These are phyloP conservation scores for Vanrija humicola DNA, from an alignment of 1,284 basidiomycete genomes.

Conservation along the genomic window DNA sequence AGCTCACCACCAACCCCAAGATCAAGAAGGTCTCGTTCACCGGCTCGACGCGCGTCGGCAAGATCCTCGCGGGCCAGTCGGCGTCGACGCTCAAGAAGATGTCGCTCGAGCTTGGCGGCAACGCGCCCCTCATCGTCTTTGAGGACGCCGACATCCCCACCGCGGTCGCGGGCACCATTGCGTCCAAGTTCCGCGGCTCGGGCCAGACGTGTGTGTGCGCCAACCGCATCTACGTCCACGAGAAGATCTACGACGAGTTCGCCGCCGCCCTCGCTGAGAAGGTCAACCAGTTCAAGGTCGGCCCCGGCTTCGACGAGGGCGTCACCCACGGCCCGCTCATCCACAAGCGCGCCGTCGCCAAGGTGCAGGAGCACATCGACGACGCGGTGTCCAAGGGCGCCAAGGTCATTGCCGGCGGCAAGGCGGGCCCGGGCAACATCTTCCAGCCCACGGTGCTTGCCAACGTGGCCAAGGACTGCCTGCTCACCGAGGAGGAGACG, in stretches of 20 bases:
- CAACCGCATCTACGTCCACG: constrained; percentile 46
- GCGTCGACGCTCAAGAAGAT: constrained; percentile 87
- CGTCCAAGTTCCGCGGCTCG: constrained; percentile 85
- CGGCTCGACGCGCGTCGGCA: constrained; percentile 83
- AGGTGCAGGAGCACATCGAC: constrained; percentile 81
- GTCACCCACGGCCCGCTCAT: constrained; percentile 93
- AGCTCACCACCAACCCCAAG: constrained; percentile 42
- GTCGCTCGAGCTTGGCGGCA: constrained; percentile 62
- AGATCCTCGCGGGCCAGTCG: constrained; percentile 78
- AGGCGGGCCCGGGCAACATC: constrained; percentile 60
- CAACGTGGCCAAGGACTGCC: constrained; percentile 69
- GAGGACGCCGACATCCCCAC: constrained; percentile 91
- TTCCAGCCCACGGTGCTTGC: constrained; percentile 83
- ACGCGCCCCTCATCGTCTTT: constrained; percentile 62
- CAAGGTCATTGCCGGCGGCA: constrained; percentile 81
- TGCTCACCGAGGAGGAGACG: constrained; percentile 68
- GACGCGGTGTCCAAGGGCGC: constrained; percentile 81
- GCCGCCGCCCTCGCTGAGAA: constrained; percentile 41
- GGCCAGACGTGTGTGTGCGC: constrained; percentile 72
- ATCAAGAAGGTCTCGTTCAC: constrained; percentile 85
- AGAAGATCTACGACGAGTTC: constrained; percentile 48
- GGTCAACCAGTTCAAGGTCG: constrained; percentile 85
- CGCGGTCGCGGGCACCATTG: constrained; percentile 85
- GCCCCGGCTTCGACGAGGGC: constrained; percentile 77
- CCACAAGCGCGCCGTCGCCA: constrained; percentile 76